Evolutionary conservation across 331 rosid genomes (phyloP), one percentile per base, ranked within the genome.

Genomic region (Saraca asoca): DNA sequence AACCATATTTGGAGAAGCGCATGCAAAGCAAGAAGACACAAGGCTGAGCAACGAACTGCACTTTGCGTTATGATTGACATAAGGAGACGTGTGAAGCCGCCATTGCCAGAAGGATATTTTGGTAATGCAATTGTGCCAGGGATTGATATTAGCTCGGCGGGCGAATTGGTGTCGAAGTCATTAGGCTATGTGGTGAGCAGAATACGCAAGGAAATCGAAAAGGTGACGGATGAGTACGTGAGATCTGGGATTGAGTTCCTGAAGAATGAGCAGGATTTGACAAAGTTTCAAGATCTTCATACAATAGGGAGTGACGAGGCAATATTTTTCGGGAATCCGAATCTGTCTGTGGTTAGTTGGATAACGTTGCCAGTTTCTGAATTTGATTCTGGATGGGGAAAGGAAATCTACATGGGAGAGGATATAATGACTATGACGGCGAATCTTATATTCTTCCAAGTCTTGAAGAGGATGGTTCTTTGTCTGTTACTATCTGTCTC

Each of bases 301-400:
- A 68, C 65, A 0, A 64, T 78, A 4, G 45, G 75, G 18, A 75
- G 58, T 8, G 79, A 73, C 3, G 20, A 70, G 0, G 83, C 69
- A 0, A 61, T 83, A 7, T 85, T 85, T 24, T 77, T 79, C 81
- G 91, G 86, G 18, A 85, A 87, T 72, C 89, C 87, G 0, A 82
- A 86, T 67, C n/a, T 83, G 0, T 79, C 66, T 0, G 77, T 82
- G 0, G 82, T 72, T 35, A 78, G 86, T 61, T 88, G 90, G 95
- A 67, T 85, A 16, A 77, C 86, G 0, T 41, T 88, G 46, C 85
- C 88, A 0, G 11, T 83, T 0, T 77, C 81, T 51, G 91, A 79
- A 5, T 58, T 84, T 20, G 90, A 88, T 56, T 88, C 83, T 55
- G 95, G 90, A 1, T 85, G 89, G 91, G 91, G 95, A 1, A 83